Conservation (phyloP, 306 rosid species). For the Canavalia gladiata region DNA sequence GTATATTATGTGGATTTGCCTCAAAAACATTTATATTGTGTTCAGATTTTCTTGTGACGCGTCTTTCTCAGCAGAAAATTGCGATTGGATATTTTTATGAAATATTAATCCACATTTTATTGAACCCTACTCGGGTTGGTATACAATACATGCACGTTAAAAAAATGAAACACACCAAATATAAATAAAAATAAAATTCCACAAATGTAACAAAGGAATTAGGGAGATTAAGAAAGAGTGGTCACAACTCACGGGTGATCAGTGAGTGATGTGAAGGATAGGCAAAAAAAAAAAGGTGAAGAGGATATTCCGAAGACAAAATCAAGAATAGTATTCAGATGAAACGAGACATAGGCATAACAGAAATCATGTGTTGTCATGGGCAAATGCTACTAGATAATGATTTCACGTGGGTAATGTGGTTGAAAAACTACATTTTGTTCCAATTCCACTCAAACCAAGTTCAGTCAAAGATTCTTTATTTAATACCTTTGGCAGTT, state of each 20-base stretch:
- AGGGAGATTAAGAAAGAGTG: too few species aligned
- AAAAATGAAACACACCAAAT: background rate
- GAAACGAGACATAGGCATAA: background rate
- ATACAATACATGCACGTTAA: too few species aligned
- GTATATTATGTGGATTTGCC: too few species aligned
- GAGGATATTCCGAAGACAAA: background rate
- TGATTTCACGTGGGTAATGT: slow-evolving; percentile 30
- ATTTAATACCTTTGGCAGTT: background rate
- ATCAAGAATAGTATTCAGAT: background rate
- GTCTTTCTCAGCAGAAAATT: too few species aligned
- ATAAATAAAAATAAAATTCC: background rate
- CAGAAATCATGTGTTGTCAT: background rate
- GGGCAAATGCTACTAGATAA: background rate
- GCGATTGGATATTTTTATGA: too few species aligned
- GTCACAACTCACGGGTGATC: too few species aligned
- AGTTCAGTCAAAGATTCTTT: slow-evolving; percentile 30
- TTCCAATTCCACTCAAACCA: background rate
- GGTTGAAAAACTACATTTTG: background rate
- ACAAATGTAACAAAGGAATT: background rate
- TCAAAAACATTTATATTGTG: too few species aligned
- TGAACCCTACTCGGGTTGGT: too few species aligned
- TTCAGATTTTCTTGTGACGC: too few species aligned
- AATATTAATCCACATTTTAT: too few species aligned
- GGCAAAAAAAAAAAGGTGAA: background rate
- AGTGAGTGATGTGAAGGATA: background rate